phyloP scores from a whole-genome alignment of 2,329 filamentous ascomycete species.

The Rhexocercosporidium sp. region DNA sequence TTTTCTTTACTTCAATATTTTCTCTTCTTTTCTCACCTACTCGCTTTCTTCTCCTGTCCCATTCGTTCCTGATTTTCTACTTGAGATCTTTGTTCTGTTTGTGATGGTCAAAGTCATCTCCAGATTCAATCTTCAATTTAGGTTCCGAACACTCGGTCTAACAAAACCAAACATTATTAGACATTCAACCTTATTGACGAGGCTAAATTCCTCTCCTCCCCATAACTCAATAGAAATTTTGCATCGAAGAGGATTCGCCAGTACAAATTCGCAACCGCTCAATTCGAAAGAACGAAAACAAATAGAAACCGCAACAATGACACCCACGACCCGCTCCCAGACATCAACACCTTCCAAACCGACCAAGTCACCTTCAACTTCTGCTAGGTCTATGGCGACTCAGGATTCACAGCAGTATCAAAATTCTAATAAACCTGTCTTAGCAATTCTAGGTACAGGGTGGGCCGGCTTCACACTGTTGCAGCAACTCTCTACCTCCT shows the following conservation, averaged over 20 bases:
- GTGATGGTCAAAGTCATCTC: constrained; percentile 15
- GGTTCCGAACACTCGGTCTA: background rate
- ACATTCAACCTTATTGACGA: background rate
- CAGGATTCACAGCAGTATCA: background rate
- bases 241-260: background rate
- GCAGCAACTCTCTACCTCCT: constrained; percentile 43
- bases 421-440: constrained; percentile 17
- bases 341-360: constrained; percentile 6
- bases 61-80: background rate
- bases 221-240: background rate
- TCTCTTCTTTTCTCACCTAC: background rate
- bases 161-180: background rate
- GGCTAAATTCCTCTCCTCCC: background rate
- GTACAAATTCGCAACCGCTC: background rate
- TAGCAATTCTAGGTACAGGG: constrained; percentile 45
- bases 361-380: background rate
- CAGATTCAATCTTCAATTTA: background rate
- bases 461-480: constrained; percentile 48
- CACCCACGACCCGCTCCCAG: constrained; percentile 13
- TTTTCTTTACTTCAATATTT: background rate
- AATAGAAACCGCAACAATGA: background rate
- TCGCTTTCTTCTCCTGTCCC: background rate
- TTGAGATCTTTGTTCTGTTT: background rate
- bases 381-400: background rate
- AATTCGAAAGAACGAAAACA: no score